phyloP scores from a whole-genome alignment of 352 stramenopile genomes.

The Sclerospora graminicola region DNA sequence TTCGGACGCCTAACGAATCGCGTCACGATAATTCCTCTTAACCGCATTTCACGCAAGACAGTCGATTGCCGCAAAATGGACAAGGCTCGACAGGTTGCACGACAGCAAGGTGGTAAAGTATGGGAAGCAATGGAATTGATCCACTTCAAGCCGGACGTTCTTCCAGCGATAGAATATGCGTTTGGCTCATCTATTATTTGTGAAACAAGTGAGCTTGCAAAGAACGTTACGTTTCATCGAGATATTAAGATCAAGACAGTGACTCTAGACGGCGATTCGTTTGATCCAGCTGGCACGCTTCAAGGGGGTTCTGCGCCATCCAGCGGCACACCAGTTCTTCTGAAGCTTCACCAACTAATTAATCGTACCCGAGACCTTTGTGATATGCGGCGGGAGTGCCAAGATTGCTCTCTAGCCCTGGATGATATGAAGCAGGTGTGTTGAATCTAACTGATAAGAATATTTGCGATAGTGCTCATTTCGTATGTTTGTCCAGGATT shows the following conservation, averaged over 20 bases:
- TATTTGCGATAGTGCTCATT: conserved; percentile 3
- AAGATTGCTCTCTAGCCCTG: conserved; percentile 44
- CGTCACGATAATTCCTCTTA: conserved; percentile 98
- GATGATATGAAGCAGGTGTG: conserved; percentile 62
- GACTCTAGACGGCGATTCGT: conserved; percentile 97
- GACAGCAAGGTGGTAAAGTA: conserved; percentile 84
- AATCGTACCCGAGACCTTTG: conserved; percentile 53
- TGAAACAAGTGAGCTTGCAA: conserved; percentile 88
- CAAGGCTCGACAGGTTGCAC: conserved; percentile 77
- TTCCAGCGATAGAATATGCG: conserved; percentile 94
- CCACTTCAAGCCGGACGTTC: conserved; percentile 92
- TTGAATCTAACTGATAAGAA: background rate
- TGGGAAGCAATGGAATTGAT: conserved; percentile 94
- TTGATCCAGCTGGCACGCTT: conserved; percentile 96
- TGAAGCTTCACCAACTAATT: conserved; percentile 76
- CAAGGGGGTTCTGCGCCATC: conserved; percentile 82
- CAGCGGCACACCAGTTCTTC: conserved; percentile 58
- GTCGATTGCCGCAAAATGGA: conserved; percentile 68
- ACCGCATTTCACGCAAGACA: conserved; percentile 89
- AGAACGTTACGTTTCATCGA: conserved; percentile 78
- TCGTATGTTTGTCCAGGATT: conserved; percentile 29
- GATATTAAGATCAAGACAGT: conserved; percentile 95
- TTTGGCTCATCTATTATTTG: conserved; percentile 99
- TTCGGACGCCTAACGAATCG: conserved; percentile 92
- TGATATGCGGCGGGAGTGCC: conserved; percentile 57